Conservation (phyloP, 2,329 filamentous ascomycete genomes). For the Sarocladium oryzae region DNA sequence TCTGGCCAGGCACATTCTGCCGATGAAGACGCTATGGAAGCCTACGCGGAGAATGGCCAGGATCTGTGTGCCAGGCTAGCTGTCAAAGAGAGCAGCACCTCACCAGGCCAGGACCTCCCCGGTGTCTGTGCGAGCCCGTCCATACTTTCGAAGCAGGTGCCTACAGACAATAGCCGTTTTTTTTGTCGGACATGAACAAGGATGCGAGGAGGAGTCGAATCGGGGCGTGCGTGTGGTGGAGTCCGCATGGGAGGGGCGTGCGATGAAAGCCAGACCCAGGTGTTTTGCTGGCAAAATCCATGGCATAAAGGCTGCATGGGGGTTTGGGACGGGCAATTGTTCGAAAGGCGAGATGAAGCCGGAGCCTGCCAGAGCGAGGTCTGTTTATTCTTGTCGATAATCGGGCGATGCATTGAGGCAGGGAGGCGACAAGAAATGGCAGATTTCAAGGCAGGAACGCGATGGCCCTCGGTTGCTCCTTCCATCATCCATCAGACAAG, state of each 20-base stretch:
- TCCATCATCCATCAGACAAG: too few species aligned
- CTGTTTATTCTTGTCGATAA: too few species aligned
- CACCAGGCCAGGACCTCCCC: not conserved
- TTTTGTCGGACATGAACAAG: not conserved
- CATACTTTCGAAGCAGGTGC: not conserved
- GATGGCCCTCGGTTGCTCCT: too few species aligned
- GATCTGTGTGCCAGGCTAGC: not conserved
- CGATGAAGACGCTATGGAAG: not conserved
- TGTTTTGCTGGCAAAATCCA: not conserved
- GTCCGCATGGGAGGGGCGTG: not conserved
- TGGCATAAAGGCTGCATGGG: not conserved
- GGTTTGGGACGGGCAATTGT: not conserved
- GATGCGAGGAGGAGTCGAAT: not conserved
- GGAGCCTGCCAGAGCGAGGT: not conserved
- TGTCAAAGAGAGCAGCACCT: not conserved
- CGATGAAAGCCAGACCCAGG: not conserved
- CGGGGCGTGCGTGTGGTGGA: slow-evolving; percentile 1
- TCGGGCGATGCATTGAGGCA: too few species aligned
- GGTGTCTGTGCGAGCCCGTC: not conserved
- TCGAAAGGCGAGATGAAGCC: not conserved
- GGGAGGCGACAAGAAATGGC: too few species aligned
- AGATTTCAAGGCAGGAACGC: too few species aligned
- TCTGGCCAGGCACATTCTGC: slow-evolving; percentile 4
- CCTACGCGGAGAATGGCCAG: not conserved
- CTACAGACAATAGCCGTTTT: slow-evolving; percentile 3